Conservation (phyloP, 1,139 yeast species). For the Pichia sp. region DNA sequence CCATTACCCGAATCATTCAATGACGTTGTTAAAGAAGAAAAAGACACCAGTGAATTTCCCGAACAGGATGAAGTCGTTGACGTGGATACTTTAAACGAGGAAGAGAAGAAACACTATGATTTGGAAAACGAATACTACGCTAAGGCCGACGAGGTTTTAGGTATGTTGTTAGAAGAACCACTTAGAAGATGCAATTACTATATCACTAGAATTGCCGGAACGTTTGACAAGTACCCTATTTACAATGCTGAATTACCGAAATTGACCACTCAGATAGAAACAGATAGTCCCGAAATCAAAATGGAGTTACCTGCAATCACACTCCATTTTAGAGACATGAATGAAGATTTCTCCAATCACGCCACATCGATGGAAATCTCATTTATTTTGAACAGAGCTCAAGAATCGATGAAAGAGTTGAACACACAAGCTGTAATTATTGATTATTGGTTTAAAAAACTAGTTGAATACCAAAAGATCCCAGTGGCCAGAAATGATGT, state of each 20-base stretch:
- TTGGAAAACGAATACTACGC: slow-evolving; percentile 28
- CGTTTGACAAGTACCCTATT: slow-evolving; percentile 10
- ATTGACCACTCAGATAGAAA: slow-evolving; percentile 14
- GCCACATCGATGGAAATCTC: slow-evolving; percentile 18
- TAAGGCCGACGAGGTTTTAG: slow-evolving; percentile 29
- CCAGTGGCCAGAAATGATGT: slow-evolving; percentile 41
- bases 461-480: slow-evolving; percentile 44
- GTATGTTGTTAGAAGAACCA: slow-evolving; percentile 29
- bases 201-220: slow-evolving; percentile 20
- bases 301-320: slow-evolving; percentile 6
- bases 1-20: slow-evolving; percentile 28
- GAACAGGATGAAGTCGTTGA: slow-evolving; percentile 18
- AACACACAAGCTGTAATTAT: slow-evolving; percentile 58
- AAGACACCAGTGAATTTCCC: too few relatives aligned
- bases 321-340: not conserved
- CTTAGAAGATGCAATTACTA: slow-evolving; percentile 25
- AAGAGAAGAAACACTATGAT: slow-evolving; percentile 25
- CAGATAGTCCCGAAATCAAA: too few relatives aligned
- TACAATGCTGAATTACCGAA: slow-evolving; percentile 14
- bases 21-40: slow-evolving; percentile 33
- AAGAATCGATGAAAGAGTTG: slow-evolving; percentile 37
- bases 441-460: slow-evolving; percentile 51
- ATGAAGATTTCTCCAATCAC: slow-evolving; percentile 11
- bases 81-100: slow-evolving; percentile 19
- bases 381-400: slow-evolving; percentile 15